A percentile compares a stretch with the other conserved stretches of the same genome.
Evolutionary conservation across 441 rosid species (phyloP).

Genomic region (Corymbia calophylla): DNA sequence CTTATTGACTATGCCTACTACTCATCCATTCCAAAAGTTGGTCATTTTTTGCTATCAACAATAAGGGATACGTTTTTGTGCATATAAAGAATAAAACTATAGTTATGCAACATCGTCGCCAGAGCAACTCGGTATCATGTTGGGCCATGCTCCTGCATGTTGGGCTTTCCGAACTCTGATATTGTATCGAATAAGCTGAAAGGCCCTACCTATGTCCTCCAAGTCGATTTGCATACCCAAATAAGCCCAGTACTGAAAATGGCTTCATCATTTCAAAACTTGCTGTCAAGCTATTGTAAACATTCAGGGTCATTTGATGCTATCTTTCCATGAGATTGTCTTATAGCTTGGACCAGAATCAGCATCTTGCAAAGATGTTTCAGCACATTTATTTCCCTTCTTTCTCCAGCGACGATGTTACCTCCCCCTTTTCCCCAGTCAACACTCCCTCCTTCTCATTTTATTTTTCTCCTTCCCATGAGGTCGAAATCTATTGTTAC

Average conservation of each 20-base stretch:
- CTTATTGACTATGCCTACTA: background rate
- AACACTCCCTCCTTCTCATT: too few relatives aligned
- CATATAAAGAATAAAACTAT: background rate
- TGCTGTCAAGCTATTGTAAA: background rate
- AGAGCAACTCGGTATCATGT: background rate
- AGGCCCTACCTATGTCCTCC: background rate
- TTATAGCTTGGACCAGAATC: too few relatives aligned
- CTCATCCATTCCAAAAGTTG: background rate
- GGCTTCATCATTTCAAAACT: background rate
- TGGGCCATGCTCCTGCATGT: background rate
- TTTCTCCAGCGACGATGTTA: too few relatives aligned
- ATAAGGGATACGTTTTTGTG: background rate
- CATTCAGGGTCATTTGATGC: too few relatives aligned
- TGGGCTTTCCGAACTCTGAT: background rate
- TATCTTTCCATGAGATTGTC: too few relatives aligned
- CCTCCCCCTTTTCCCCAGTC: too few relatives aligned
- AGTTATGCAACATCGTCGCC: background rate
- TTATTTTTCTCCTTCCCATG: too few relatives aligned
- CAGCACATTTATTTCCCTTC: too few relatives aligned
- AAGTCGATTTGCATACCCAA: background rate
- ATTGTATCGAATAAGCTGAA: background rate
- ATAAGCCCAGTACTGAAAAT: background rate
- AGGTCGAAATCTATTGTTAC: too few relatives aligned
- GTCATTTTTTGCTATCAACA: background rate
- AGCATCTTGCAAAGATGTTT: too few relatives aligned